Base-by-base conservation (phyloP, 2,329 filamentous ascomycete genomes). In the Chrysosporium queenslandicum region DNA sequence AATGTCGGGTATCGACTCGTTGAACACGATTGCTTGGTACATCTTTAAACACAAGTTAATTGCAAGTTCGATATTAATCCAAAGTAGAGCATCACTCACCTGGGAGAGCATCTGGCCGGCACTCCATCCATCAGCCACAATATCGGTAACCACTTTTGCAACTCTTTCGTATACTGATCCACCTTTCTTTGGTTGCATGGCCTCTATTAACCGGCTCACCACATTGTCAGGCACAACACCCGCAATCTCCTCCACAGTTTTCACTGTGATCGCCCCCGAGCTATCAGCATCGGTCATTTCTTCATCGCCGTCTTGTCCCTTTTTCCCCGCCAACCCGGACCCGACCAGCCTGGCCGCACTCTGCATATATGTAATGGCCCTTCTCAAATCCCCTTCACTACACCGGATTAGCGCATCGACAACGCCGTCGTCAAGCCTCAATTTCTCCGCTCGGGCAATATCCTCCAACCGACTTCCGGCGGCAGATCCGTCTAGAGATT, bases 51-150 rank as follows among this genome's bases (percentile, higher is more conserved):
- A 8, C 23, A 58, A 52, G 9, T 61, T 62, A 54, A 46, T 41
- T n/a, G 9, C 8, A 16, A 25, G 14, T 48, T 32, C 7, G 29
- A 27, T 12, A 52, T 27, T 20, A 1, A 4, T 37, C 37, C 36
- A 47, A 21, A 23, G 16, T 14, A 36, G 23, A 29, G 12, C 6
- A 23, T 18, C 9, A 16, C 1, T 36, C 68, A 86, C 84, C 77
- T 95, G 89, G 16, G 79, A 74, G 34, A 97, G 77, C 23, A 96
- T 80, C 69, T 97, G 92, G 5, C 83, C 82, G 21, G 91, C 92
- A 66, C 90, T 96, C 91, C 92, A 98, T 7, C 92, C 92, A 71
- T 97, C 92, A 0, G 91, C 91, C 43, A 97, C 83, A 75, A 98
- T 82, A 58, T 95, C 86, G 61, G 90, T 87, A 4, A 97, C 86